These are phyloP conservation scores for Alloteropsis semialata DNA, from an alignment of 176 grass and related monocot genomes.

Conservation along the genomic window DNA sequence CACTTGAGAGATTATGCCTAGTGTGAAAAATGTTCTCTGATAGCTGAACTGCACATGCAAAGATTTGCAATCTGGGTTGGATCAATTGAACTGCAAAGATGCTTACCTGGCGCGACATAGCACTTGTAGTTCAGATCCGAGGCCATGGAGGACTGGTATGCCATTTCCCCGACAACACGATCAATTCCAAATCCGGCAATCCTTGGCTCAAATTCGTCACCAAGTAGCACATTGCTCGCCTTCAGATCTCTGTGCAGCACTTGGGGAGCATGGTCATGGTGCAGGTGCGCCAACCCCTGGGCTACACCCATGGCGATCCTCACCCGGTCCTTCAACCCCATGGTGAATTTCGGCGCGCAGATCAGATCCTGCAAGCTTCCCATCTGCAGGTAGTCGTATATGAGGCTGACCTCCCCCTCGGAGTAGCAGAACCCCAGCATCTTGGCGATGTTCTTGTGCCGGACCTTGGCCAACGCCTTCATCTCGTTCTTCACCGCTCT, in stretches of 20 bases:
- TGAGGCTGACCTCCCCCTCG: constrained; percentile 39
- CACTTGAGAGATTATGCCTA: background rate
- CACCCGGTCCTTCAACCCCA: constrained; percentile 44
- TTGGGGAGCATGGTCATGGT: constrained; percentile 42
- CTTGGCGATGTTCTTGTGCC: constrained; percentile 66
- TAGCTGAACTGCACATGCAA: background rate
- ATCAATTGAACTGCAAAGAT: background rate
- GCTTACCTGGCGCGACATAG: constrained; percentile 62
- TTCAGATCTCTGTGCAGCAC: constrained; percentile 68
- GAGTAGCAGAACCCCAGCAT: constrained; percentile 66
- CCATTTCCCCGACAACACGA: constrained; percentile 45
- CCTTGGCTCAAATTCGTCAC: constrained; percentile 55
- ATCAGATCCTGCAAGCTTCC: constrained; percentile 62
- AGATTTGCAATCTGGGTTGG: background rate
- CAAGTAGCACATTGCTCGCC: constrained; percentile 67
- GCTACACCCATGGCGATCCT: constrained; percentile 63
- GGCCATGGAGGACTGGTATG: constrained; percentile 39
- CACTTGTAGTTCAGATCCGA: constrained; percentile 46
- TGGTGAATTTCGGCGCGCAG: constrained; percentile 24
- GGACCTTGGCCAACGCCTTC: constrained; percentile 54
- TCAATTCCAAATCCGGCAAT: constrained; percentile 53
- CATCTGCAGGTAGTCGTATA: constrained; percentile 50
- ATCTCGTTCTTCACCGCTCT: constrained; percentile 58
- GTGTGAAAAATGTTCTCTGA: background rate
- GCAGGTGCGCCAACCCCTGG: constrained; percentile 58